Evolutionary conservation across 352 stramenopile genomes (phyloP).

Genomic region (Globisporangium takayamanum): DNA sequence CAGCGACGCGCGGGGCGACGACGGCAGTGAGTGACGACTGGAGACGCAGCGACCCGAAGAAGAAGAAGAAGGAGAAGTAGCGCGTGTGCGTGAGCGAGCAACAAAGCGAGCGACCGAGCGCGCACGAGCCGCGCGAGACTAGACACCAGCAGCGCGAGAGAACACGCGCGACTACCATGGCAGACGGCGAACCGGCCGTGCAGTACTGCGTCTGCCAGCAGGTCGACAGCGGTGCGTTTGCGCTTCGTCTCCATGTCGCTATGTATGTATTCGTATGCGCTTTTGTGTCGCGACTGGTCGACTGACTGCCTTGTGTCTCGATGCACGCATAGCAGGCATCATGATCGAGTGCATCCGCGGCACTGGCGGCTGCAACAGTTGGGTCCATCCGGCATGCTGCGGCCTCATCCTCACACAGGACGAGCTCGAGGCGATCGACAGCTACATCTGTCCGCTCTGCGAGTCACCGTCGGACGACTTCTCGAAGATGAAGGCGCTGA

Average conservation of each 20-base stretch:
- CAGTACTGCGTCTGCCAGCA: constrained; percentile 85
- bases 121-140: constrained; percentile 1
- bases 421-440: constrained; percentile 79
- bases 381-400: constrained; percentile 87
- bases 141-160: background rate
- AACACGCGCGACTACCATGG: constrained; percentile 17
- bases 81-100: too few species aligned
- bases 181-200: constrained; percentile 27
- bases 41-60: constrained; percentile 2
- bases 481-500: constrained; percentile 49
- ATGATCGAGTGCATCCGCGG: constrained; percentile 93
- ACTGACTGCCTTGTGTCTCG: constrained; percentile 3
- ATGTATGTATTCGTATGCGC: background rate
- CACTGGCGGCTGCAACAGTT: constrained; percentile 86
- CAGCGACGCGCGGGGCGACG: background rate
- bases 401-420: constrained; percentile 80
- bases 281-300: background rate
- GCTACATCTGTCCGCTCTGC: constrained; percentile 83
- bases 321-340: constrained; percentile 45
- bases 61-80: background rate
- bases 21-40: background rate
- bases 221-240: constrained; percentile 53
- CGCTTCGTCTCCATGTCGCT: background rate
- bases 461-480: constrained; percentile 69
- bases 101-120: background rate